These are phyloP conservation scores for Candida khao-thaluensis DNA, from an alignment of 805 yeast genomes.

Conservation along the genomic window DNA sequence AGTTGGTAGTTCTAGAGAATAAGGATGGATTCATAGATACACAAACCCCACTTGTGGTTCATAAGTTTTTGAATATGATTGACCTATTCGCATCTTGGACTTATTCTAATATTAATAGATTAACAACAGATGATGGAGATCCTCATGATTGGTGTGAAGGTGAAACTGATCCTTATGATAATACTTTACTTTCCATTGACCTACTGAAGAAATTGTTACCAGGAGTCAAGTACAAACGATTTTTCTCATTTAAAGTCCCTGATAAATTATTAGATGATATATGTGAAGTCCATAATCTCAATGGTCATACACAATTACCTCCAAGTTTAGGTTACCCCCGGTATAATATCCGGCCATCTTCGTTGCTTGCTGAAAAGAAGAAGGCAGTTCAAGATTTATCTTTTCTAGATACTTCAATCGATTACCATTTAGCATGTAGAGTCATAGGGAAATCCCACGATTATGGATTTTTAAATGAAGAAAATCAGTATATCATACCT, in stretches of 20 bases:
- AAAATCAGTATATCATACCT: constrained; percentile 39
- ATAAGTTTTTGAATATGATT: constrained; percentile 42
- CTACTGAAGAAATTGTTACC: constrained; percentile 39
- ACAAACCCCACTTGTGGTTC: constrained; percentile 27
- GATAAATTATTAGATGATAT: constrained; percentile 41
- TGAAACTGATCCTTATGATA: constrained; percentile 42
- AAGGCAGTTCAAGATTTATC: constrained; percentile 31
- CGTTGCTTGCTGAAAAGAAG: constrained; percentile 23
- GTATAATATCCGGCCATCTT: constrained; percentile 22
- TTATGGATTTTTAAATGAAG: constrained; percentile 21
- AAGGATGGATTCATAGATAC: constrained; percentile 23
- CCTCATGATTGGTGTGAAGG: constrained; percentile 48
- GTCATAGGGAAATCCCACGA: constrained; percentile 41
- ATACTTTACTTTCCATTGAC: constrained; percentile 34
- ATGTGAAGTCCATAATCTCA: constrained; percentile 36
- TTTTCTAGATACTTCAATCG: constrained; percentile 34
- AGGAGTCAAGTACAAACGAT: constrained; percentile 38
- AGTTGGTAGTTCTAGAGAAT: constrained; percentile 26
- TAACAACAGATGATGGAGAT: constrained; percentile 38
- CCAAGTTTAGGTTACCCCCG: constrained; percentile 37
- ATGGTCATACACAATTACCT: constrained; percentile 35
- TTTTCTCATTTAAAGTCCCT: constrained; percentile 41
- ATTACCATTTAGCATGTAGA: constrained; percentile 39
- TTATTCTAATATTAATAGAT: constrained; percentile 42
- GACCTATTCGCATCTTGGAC: constrained; percentile 47